Conservation (phyloP, 805 yeast species). For the Cyberlindnera euphorbiae region DNA sequence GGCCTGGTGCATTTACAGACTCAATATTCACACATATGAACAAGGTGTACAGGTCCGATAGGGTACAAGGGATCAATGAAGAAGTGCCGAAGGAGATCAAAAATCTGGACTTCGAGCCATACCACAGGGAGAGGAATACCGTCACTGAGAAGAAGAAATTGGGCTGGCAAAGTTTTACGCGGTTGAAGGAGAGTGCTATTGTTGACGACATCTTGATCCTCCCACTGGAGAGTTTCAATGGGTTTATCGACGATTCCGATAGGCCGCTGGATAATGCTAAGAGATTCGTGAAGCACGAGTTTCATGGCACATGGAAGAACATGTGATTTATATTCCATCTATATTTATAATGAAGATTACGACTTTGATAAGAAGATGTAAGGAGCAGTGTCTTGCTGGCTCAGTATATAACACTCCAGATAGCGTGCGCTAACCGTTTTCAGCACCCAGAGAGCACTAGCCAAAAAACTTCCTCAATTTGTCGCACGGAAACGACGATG, state of each 20-base stretch:
- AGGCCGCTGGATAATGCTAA: constrained; percentile 3
- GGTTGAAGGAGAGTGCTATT: constrained; percentile 12
- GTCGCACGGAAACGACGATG: neutral
- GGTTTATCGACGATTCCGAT: constrained; percentile 13
- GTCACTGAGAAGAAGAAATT: constrained; percentile 7
- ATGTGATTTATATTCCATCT: constrained; percentile 1
- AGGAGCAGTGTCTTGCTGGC: too few relatives aligned
- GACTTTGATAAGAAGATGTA: too few relatives aligned
- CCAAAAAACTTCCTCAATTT: too few relatives aligned
- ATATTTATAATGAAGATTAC: constrained; percentile 1
- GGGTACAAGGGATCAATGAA: constrained; percentile 1
- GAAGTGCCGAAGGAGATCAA: constrained; percentile 34
- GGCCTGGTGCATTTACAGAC: constrained; percentile 49
- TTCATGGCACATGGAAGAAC: constrained; percentile 21
- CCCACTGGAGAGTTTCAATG: constrained; percentile 21
- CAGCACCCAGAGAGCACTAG: too few relatives aligned
- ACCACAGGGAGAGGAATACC: constrained; percentile 13
- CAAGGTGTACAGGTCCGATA: constrained; percentile 18
- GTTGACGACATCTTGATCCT: constrained; percentile 20
- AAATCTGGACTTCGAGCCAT: constrained; percentile 7
- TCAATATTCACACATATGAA: constrained; percentile 42
- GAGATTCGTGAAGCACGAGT: constrained; percentile 19
- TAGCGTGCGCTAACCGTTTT: too few relatives aligned
- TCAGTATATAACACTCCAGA: too few relatives aligned
- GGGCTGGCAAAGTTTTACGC: constrained; percentile 22